Evolutionary conservation across 2,329 filamentous ascomycete genomes (phyloP), one percentile per base, ranked within the genome.

Genomic region (Pestalotiopsis sp.): DNA sequence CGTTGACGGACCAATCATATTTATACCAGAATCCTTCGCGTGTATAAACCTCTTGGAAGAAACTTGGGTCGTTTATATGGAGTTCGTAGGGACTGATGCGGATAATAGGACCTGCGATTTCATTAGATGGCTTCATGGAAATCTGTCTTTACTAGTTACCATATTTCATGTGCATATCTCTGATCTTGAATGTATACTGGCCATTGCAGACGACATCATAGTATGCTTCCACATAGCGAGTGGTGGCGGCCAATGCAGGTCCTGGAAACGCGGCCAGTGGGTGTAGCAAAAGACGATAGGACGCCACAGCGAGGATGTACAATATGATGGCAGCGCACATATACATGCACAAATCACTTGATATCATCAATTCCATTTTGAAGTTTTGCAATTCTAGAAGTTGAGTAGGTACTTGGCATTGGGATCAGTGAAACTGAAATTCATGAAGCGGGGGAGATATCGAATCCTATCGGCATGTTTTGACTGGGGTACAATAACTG

Each of bases 121-220:
- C 13, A 52, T 49, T n/a, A 49, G 41, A 49, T 49, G 14, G 14
- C 41, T 14, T 17, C n/a, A 1, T 45, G 2, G 17, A 3, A 4
- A 17, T 13, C 12, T 45, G 0, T 45, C 6, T 9, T 31, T 7
- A 31, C 2, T 5, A 4, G 12, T 13, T 58, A 58, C 70, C 71
- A 41, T 72, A 73, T 69, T 70, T 65, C 39, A 68, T 68, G 57
- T 73, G 69, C 67, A 71, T 67, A 25, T 67, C 58, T 52, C 60
- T 45, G 17, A 73, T 71, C 27, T 70, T 56, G 45, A 70, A 71
- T 5, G 64, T 69, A 14, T 67, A 70, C 41, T 70, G 67, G 11
- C 70, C 70, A 36, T 69, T 41, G 23, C 67, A 67, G 39, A 70
- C 58, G 20, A 73, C 49, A 52, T 73, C 70, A n/a, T 70, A 72